A percentile compares a stretch with the other conserved stretches of the same genome.
These are phyloP conservation scores for Myxozyma vanderwaltii DNA, from an alignment of 805 yeast species.

Conservation along the genomic window DNA sequence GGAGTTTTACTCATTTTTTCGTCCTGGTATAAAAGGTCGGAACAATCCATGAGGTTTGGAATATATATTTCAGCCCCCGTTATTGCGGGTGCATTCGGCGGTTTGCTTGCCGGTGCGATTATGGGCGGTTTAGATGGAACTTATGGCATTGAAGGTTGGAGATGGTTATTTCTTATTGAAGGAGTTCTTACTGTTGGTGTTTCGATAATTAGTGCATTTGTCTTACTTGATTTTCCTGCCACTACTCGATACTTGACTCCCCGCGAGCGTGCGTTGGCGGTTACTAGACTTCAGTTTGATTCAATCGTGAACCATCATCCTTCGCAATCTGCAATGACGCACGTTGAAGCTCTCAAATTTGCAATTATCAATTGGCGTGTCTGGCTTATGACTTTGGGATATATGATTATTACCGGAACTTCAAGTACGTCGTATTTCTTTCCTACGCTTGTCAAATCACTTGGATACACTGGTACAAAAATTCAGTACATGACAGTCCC, in stretches of 20 bases:
- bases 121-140: conserved; percentile 51
- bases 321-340: not conserved
- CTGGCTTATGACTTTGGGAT: conserved; percentile 20
- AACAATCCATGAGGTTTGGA: conserved; percentile 61
- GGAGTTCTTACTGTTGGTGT: conserved; percentile 19
- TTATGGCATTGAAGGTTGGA: conserved; percentile 63
- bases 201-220: conserved; percentile 6
- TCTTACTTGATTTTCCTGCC: conserved; percentile 24
- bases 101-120: conserved; percentile 63
- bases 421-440: conserved; percentile 21
- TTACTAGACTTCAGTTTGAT: conserved; percentile 24
- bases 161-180: conserved; percentile 58
- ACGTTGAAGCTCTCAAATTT: conserved; percentile 10
- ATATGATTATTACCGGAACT: conserved; percentile 12
- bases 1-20: conserved; percentile 38
- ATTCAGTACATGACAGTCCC: conserved; percentile 82
- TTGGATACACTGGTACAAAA: conserved; percentile 57
- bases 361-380: conserved; percentile 16
- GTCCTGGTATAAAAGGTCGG: conserved; percentile 57
- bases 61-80: conserved; percentile 63
- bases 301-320: conserved; percentile 2
- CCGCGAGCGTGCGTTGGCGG: conserved; percentile 17
- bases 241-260: conserved; percentile 8
- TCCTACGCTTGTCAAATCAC: conserved; percentile 17
- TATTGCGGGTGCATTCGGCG: conserved; percentile 62